phyloP scores from a whole-genome alignment of 768 basidiomycete species.

The Amanita subjunquillea region DNA sequence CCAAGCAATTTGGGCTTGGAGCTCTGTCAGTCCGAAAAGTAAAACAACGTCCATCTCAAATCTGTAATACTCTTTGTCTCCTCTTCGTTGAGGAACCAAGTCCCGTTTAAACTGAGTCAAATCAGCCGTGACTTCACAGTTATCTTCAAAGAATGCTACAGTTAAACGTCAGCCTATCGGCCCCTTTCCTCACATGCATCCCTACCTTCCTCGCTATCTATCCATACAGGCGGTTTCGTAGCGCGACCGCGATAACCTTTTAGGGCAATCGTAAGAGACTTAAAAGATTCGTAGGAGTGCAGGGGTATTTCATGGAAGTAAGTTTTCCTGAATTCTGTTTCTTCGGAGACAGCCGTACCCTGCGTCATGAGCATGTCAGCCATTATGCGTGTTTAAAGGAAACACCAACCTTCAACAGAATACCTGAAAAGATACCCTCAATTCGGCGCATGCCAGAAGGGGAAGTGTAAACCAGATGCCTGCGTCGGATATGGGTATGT shows the following conservation, averaged over 20 bases:
- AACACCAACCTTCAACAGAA: slow-evolving; percentile 6
- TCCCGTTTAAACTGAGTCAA: slow-evolving; percentile 7
- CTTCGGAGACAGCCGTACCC: slow-evolving; percentile 15
- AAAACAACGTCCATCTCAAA: slow-evolving; percentile 28
- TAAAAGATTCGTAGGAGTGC: neutral
- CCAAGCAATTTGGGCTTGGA: slow-evolving; percentile 37
- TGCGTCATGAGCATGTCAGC: neutral
- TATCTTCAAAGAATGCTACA: slow-evolving; percentile 22
- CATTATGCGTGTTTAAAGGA: no score
- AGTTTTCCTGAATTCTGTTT: slow-evolving; percentile 12
- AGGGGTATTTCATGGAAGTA: neutral
- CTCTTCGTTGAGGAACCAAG: neutral
- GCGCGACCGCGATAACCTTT: slow-evolving; percentile 15
- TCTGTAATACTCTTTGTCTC: slow-evolving; percentile 12
- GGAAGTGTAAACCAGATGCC: neutral
- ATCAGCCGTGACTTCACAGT: slow-evolving; percentile 14
- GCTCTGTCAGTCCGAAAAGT: slow-evolving; percentile 33
- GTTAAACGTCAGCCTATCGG: slow-evolving; percentile 5
- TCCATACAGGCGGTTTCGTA: slow-evolving; percentile 9
- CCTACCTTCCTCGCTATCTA: slow-evolving; percentile 13
- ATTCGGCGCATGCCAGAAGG: neutral
- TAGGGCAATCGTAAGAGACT: neutral
- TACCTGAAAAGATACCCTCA: slow-evolving; percentile 6
- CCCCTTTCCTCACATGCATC: neutral
- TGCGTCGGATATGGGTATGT: neutral